Evolutionary conservation across 2,329 filamentous ascomycete genomes (phyloP).

Genomic region (Biscogniauxia marginata): DNA sequence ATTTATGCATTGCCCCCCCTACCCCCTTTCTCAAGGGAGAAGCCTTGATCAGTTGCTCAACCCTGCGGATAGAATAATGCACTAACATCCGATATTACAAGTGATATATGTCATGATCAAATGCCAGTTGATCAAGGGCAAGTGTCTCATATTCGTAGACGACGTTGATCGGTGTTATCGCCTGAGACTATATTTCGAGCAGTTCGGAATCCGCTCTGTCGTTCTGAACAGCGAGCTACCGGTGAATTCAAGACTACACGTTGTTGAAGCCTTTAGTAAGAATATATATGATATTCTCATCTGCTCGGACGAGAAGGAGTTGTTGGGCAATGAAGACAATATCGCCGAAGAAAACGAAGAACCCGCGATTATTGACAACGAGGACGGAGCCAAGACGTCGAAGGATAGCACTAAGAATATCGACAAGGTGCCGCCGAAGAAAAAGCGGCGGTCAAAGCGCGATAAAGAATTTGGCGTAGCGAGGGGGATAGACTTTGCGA

Average conservation of each 20-base stretch:
- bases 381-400: constrained; percentile 43
- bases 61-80: background rate
- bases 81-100: background rate
- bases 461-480: constrained; percentile 95
- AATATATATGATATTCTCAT: constrained; percentile 98
- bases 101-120: constrained; percentile 78
- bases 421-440: constrained; percentile 41
- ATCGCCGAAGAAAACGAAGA: constrained; percentile 33
- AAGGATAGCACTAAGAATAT: constrained; percentile 32
- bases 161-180: constrained; percentile 65
- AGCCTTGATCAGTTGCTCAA: background rate
- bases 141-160: constrained; percentile 76
- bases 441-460: constrained; percentile 64
- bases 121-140: constrained; percentile 88
- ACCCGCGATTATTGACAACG: constrained; percentile 38
- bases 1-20: background rate
- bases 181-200: constrained; percentile 91
- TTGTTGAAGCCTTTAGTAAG: constrained; percentile 96
- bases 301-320: constrained; percentile 87
- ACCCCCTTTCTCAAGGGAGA: too few species aligned
- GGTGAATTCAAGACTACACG: constrained; percentile 88
- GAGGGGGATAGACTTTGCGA: constrained; percentile 93
- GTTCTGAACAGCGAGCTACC: constrained; percentile 93
- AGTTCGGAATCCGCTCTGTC: constrained; percentile 92
- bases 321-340: constrained; percentile 64